Percentiles rank a stretch among this genome's conserved stretches.
Evolutionary conservation across 2,329 filamentous ascomycete species (phyloP).

Genomic region (Diaporthe vaccinii): DNA sequence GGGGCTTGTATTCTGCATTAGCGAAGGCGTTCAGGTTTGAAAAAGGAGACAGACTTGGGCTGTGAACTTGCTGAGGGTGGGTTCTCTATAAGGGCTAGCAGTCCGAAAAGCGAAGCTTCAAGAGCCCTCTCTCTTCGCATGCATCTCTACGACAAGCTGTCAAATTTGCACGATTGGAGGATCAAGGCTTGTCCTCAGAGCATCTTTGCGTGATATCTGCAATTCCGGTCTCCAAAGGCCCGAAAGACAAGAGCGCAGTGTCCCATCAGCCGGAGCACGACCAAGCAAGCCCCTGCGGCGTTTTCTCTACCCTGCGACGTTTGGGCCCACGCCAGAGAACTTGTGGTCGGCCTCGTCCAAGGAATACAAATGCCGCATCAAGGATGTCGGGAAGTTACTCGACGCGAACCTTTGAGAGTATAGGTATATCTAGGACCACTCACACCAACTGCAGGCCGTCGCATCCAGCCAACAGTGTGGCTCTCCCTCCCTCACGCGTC

Average conservation of each 20-base stretch:
- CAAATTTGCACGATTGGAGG: background rate
- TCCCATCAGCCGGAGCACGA: background rate
- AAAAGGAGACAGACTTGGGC: constrained; percentile 28
- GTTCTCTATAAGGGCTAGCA: background rate
- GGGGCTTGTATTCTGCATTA: constrained; percentile 46
- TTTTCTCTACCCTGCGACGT: background rate
- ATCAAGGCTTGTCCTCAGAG: constrained; percentile 13
- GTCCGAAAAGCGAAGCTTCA: constrained; percentile 9
- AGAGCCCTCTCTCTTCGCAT: background rate
- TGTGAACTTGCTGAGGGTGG: constrained; percentile 15
- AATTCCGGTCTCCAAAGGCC: background rate
- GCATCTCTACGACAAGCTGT: background rate
- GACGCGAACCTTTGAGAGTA: background rate
- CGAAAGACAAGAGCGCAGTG: background rate
- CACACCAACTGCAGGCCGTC: background rate
- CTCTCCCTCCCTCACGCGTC: background rate
- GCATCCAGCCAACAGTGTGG: background rate
- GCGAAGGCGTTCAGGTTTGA: constrained; percentile 49
- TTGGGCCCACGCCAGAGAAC: background rate
- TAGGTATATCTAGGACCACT: background rate
- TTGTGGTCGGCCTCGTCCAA: background rate
- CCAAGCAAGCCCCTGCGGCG: constrained; percentile 6
- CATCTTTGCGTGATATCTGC: background rate
- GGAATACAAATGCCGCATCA: background rate
- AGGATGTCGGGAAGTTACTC: background rate